These are phyloP conservation scores for Naegleria gruberi DNA, from an alignment of 208 protist genomes.

Conservation along the genomic window DNA sequence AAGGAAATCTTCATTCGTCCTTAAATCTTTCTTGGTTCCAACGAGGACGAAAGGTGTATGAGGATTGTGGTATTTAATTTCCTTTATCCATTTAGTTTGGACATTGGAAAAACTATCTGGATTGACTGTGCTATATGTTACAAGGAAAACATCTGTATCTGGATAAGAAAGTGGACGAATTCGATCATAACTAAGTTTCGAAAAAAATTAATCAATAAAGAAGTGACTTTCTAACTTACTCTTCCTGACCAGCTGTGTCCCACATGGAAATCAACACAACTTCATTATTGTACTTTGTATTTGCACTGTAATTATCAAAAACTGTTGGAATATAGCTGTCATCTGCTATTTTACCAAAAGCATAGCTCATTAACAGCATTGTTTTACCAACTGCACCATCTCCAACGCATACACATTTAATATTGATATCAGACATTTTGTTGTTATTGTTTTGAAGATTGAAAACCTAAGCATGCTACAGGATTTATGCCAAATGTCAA, in stretches of 20 bases:
- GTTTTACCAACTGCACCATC: constrained; percentile 43
- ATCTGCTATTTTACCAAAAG: neutral
- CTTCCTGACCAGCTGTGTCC: constrained; percentile 34
- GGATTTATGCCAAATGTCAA: no score
- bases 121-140: constrained; percentile 64
- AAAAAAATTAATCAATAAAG: neutral
- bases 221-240: constrained; percentile 49
- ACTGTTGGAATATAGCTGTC: constrained; percentile 55
- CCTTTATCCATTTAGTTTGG: neutral
- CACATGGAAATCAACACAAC: neutral
- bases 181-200: constrained; percentile 68
- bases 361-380: constrained; percentile 28
- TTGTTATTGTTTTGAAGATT: no score
- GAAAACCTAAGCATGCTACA: no score
- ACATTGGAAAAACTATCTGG: constrained; percentile 58
- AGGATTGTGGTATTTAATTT: constrained; percentile 37
- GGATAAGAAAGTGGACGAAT: constrained; percentile 76
- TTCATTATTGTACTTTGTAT: neutral
- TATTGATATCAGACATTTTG: no score
- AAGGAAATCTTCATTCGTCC: constrained; percentile 34
- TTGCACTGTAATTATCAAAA: constrained; percentile 66
- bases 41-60: constrained; percentile 47
- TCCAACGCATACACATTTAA: constrained; percentile 35
- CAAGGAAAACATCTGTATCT: constrained; percentile 62
- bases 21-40: constrained; percentile 46